phyloP scores from a whole-genome alignment of 495 filamentous ascomycete species.

The Aspergillus kassunensis region DNA sequence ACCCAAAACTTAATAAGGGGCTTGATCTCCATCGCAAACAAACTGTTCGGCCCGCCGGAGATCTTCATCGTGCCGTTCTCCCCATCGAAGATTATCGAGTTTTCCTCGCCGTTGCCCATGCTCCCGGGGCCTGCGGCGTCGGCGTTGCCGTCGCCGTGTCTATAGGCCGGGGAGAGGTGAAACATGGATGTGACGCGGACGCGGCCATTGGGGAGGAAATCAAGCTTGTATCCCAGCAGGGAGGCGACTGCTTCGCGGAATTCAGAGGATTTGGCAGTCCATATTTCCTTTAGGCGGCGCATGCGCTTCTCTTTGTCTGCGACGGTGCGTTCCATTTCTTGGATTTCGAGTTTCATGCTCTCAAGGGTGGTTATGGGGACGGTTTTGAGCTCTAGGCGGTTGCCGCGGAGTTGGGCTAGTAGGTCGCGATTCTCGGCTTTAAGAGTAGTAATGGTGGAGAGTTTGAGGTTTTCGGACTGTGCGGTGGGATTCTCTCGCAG shows the following conservation, averaged over 20 bases:
- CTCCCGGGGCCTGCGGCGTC: slow-evolving; percentile 43
- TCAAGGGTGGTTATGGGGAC: slow-evolving; percentile 76
- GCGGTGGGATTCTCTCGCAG: slow-evolving; percentile 87
- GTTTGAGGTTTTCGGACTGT: slow-evolving; percentile 75
- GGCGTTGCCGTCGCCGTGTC: slow-evolving; percentile 53
- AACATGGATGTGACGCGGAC: slow-evolving; percentile 81
- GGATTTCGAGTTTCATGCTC: slow-evolving; percentile 65
- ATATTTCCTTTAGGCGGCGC: slow-evolving; percentile 83
- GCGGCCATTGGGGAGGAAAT: slow-evolving; percentile 90
- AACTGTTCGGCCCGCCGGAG: slow-evolving; percentile 78
- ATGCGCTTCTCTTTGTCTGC: slow-evolving; percentile 81
- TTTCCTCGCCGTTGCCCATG: slow-evolving; percentile 61
- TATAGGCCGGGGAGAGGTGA: slow-evolving; percentile 53
- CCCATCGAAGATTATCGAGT: slow-evolving; percentile 93
- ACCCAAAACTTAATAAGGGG: slow-evolving; percentile 91
- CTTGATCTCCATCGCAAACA: slow-evolving; percentile 78
- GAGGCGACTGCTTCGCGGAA: slow-evolving; percentile 90
- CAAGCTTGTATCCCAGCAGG: slow-evolving; percentile 85
- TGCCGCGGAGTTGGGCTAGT: slow-evolving; percentile 65
- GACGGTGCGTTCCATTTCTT: slow-evolving; percentile 66
- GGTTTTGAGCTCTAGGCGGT: slow-evolving; percentile 40
- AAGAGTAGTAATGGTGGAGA: slow-evolving; percentile 68
- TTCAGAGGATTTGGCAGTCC: slow-evolving; percentile 79
- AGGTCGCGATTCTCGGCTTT: slow-evolving; percentile 82
- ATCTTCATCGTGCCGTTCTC: slow-evolving; percentile 98